Percentiles rank a stretch among this genome's conserved stretches.
Conservation (phyloP, 1,284 basidiomycete species). For the Puccinia polysora region DNA sequence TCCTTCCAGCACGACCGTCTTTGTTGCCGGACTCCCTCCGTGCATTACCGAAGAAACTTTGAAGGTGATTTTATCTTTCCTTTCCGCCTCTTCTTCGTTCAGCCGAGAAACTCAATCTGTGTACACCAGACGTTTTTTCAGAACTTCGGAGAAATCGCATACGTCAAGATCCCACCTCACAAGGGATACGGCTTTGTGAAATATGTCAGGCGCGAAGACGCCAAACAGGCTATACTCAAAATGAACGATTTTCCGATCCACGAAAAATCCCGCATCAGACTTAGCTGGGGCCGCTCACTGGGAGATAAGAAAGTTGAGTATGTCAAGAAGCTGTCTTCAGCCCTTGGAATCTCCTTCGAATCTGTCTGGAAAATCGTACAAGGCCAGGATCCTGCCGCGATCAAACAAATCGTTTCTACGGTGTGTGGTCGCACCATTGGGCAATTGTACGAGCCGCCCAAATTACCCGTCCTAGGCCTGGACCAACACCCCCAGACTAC, state of each 20-base stretch:
- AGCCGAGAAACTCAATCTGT: neutral
- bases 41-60: slow-evolving; percentile 80
- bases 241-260: slow-evolving; percentile 94
- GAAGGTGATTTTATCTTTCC: slow-evolving; percentile 55
- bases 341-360: slow-evolving; percentile 22
- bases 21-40: slow-evolving; percentile 79
- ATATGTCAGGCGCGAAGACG: slow-evolving; percentile 83
- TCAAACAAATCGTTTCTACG: slow-evolving; percentile 32
- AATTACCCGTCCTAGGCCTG: neutral
- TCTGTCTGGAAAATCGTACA: slow-evolving; percentile 40
- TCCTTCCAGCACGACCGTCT: slow-evolving; percentile 86
- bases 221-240: slow-evolving; percentile 84
- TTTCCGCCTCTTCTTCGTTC: neutral
- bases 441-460: neutral
- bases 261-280: slow-evolving; percentile 71
- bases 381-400: slow-evolving; percentile 29
- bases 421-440: slow-evolving; percentile 12
- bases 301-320: slow-evolving; percentile 49
- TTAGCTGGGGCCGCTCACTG: slow-evolving; percentile 75
- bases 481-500: slow-evolving; percentile 4
- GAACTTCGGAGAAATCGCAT: slow-evolving; percentile 85
- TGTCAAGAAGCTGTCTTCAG: slow-evolving; percentile 29
- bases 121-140: slow-evolving; percentile 63
- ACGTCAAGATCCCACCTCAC: slow-evolving; percentile 89
- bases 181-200: slow-evolving; percentile 96